Evolutionary conservation across 441 rosid species (phyloP).

Genomic region (Raphanus hybrid): DNA sequence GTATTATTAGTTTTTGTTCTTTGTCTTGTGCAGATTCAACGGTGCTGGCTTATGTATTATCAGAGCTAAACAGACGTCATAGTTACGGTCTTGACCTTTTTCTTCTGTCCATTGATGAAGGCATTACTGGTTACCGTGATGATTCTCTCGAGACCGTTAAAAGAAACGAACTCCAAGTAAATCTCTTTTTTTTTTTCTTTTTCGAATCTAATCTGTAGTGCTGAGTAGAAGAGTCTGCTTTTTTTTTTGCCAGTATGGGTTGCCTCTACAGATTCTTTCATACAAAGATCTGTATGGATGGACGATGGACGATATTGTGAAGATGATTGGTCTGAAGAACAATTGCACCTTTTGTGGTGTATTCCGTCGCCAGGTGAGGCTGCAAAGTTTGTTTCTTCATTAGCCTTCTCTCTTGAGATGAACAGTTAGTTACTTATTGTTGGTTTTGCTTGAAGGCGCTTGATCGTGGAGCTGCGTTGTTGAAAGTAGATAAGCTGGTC

Average conservation of each 20-base stretch:
- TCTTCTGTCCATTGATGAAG: conserved; percentile 86
- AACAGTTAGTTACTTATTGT: neutral
- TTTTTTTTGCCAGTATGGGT: conserved; percentile 59
- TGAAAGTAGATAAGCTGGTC: conserved; percentile 48
- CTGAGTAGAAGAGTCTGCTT: neutral
- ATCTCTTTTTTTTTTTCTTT: neutral
- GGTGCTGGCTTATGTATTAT: conserved; percentile 79
- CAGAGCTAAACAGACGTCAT: conserved; percentile 76
- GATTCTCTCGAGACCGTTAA: conserved; percentile 89
- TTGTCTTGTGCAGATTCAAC: conserved; percentile 70
- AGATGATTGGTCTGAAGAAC: conserved; percentile 89
- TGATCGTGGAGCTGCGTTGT: conserved; percentile 84
- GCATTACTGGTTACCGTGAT: conserved; percentile 89
- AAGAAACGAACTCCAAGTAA: conserved; percentile 81
- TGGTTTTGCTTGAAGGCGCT: conserved; percentile 65
- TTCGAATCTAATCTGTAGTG: too few relatives aligned
- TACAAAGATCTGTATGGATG: conserved; percentile 97
- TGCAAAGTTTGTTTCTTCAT: neutral
- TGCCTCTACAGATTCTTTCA: conserved; percentile 84
- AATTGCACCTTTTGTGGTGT: conserved; percentile 97
- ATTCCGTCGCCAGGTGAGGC: conserved; percentile 78
- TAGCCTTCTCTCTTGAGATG: neutral
- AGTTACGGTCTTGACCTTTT: conserved; percentile 77
- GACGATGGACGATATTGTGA: conserved; percentile 98
- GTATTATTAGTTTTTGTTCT: neutral